phyloP scores from a whole-genome alignment of 2,329 filamentous ascomycete species.

The Colletotrichum brevisporum region DNA sequence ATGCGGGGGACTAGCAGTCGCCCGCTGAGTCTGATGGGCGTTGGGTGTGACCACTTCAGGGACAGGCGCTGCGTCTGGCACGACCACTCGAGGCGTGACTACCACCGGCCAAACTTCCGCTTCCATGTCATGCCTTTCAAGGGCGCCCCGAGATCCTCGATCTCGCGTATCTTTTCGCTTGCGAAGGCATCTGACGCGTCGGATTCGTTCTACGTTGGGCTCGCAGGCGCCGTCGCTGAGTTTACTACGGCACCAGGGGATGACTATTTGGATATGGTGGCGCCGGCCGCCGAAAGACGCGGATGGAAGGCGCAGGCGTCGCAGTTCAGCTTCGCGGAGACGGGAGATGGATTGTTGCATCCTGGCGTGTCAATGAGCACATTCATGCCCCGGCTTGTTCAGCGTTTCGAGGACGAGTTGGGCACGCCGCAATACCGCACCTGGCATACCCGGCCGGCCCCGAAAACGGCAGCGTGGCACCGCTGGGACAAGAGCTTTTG shows the following conservation, averaged over 20 bases:
- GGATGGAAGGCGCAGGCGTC: constrained; percentile 32
- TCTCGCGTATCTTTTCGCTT: constrained; percentile 60
- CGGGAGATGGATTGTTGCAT: constrained; percentile 45
- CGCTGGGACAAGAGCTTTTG: constrained; percentile 37
- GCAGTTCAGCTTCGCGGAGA: constrained; percentile 46
- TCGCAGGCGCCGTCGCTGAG: constrained; percentile 63
- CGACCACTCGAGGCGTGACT: constrained; percentile 55
- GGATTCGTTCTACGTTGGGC: constrained; percentile 64
- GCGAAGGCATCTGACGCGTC: constrained; percentile 62
- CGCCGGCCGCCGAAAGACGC: constrained; percentile 32
- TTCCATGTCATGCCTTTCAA: constrained; percentile 56
- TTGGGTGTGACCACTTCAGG: constrained; percentile 52
- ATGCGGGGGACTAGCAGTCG: constrained; percentile 44
- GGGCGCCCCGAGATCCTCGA: constrained; percentile 36
- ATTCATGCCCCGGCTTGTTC: constrained; percentile 38
- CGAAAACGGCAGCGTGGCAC: constrained; percentile 34
- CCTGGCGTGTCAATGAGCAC: constrained; percentile 38
- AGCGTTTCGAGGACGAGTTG: constrained; percentile 33
- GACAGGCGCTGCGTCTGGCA: constrained; percentile 64
- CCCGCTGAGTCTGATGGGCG: constrained; percentile 38
- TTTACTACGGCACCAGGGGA: constrained; percentile 43
- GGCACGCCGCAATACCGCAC: constrained; percentile 25
- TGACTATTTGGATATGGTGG: constrained; percentile 11
- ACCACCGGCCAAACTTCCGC: constrained; percentile 65
- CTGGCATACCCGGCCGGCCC: constrained; percentile 26